A percentile compares a stretch with the other conserved stretches of the same genome.
These are phyloP conservation scores for Amesomyces nigricolor DNA, from an alignment of 2,329 filamentous ascomycete species.

Conservation along the genomic window DNA sequence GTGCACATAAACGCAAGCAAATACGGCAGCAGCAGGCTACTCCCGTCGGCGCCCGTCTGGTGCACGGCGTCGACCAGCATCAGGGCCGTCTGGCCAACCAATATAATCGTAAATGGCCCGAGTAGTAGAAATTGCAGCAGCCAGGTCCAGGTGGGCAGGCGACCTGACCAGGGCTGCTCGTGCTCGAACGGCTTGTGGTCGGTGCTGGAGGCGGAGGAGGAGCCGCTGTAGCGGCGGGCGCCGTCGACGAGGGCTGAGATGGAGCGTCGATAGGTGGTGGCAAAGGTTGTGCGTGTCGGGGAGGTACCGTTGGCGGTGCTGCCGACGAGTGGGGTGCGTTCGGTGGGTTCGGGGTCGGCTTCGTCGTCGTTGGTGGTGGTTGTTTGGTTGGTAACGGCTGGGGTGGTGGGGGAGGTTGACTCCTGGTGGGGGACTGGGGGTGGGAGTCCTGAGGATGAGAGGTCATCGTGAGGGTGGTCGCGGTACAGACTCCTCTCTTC, in stretches of 20 bases:
- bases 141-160: conserved; percentile 81
- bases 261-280: conserved; percentile 50
- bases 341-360: conserved; percentile 39
- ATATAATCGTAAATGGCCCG: conserved; percentile 69
- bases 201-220: conserved; percentile 13
- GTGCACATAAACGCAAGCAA: conserved; percentile 62
- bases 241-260: conserved; percentile 31
- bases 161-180: conserved; percentile 82
- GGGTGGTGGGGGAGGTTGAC: conserved; percentile 4
- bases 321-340: conserved; percentile 47
- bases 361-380: conserved; percentile 30
- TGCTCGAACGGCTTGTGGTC: conserved; percentile 49
- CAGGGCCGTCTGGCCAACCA: conserved; percentile 71
- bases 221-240: conserved; percentile 23
- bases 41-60: conserved; percentile 83
- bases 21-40: conserved; percentile 64
- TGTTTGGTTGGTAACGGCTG: conserved; percentile 19
- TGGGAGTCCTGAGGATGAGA: conserved; percentile 16
- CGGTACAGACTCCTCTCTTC: conserved; percentile 37
- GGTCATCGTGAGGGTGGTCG: conserved; percentile 4
- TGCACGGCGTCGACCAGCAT: conserved; percentile 64
- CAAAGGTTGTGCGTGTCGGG: conserved; percentile 46
- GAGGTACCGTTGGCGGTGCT: conserved; percentile 22
- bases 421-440: conserved; percentile 15
- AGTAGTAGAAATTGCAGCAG: conserved; percentile 76